phyloP scores from a whole-genome alignment of 129 eudicot species.

The sunflower (Helianthus annuus) region DNA sequence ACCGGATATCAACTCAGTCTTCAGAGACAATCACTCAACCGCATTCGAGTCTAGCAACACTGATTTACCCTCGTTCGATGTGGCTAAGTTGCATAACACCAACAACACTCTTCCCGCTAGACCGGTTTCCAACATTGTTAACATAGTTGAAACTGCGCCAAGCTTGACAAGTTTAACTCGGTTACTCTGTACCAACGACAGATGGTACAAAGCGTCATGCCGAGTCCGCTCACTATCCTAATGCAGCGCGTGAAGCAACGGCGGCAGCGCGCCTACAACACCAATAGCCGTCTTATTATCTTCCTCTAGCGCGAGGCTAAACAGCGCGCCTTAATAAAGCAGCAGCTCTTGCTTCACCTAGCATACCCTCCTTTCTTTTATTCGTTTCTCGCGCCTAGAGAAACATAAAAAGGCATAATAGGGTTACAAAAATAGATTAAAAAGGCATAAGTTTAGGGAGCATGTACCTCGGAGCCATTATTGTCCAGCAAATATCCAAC shows the following conservation, averaged over 20 bases:
- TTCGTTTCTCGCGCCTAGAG: slow-evolving; percentile 97
- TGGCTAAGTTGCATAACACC: slow-evolving; percentile 79
- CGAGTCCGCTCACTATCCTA: slow-evolving; percentile 73
- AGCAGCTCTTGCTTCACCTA: slow-evolving; percentile 95
- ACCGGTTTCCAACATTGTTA: slow-evolving; percentile 49
- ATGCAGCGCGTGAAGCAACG: slow-evolving; percentile 68
- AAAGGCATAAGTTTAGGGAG: no score
- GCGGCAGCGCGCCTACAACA: slow-evolving; percentile 88
- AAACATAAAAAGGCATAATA: no score
- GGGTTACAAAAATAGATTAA: no score
- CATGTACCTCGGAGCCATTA: no score
- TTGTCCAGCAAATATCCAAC: no score
- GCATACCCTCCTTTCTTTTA: slow-evolving; percentile 87
- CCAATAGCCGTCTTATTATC: slow-evolving; percentile 85
- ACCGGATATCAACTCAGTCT: not conserved
- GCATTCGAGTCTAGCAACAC: slow-evolving; percentile 77
- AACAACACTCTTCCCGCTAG: slow-evolving; percentile 66
- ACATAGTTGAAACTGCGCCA: slow-evolving; percentile 55
- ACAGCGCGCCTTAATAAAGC: slow-evolving; percentile 70
- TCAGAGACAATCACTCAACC: slow-evolving; percentile 61
- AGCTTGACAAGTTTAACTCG: slow-evolving; percentile 69
- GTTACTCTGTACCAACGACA: slow-evolving; percentile 67
- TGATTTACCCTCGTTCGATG: slow-evolving; percentile 69
- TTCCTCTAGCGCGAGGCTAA: slow-evolving; percentile 72
- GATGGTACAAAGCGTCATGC: slow-evolving; percentile 75